Conservation (phyloP, 148 eudicot species). For the Bassia scoparia region DNA sequence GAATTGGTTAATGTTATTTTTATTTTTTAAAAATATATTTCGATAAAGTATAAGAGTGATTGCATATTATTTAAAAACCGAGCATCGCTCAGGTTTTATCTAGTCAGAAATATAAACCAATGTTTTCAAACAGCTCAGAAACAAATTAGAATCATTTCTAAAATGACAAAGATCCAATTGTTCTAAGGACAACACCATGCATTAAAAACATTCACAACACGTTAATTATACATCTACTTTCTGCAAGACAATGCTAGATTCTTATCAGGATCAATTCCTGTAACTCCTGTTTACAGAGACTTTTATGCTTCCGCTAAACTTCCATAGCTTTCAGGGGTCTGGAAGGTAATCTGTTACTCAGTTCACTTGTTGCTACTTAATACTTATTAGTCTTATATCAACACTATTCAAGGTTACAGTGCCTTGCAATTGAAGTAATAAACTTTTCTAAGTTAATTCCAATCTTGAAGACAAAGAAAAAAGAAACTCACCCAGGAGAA, state of each 20-base stretch:
- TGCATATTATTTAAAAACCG: no score
- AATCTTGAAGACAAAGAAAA: neutral
- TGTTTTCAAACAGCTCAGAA: neutral
- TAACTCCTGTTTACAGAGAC: neutral
- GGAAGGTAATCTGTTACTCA: neutral
- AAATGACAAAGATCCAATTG: neutral
- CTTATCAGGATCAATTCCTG: neutral
- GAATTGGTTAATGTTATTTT: neutral
- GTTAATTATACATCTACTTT: neutral
- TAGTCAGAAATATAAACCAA: neutral
- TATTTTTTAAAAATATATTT: no score
- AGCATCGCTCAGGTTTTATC: no score
- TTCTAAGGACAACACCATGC: neutral
- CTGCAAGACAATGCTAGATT: neutral
- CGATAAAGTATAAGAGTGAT: no score
- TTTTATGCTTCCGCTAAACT: neutral
- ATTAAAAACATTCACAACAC: neutral
- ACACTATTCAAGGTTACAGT: neutral
- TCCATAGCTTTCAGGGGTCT: neutral
- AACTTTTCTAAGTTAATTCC: neutral
- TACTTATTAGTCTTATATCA: neutral
- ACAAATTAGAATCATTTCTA: neutral
- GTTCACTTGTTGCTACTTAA: no score
- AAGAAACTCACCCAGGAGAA: slow-evolving; percentile 76
- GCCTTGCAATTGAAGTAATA: neutral